Base-by-base conservation (phyloP, 306 rosid genomes). In the Senna tora region DNA sequence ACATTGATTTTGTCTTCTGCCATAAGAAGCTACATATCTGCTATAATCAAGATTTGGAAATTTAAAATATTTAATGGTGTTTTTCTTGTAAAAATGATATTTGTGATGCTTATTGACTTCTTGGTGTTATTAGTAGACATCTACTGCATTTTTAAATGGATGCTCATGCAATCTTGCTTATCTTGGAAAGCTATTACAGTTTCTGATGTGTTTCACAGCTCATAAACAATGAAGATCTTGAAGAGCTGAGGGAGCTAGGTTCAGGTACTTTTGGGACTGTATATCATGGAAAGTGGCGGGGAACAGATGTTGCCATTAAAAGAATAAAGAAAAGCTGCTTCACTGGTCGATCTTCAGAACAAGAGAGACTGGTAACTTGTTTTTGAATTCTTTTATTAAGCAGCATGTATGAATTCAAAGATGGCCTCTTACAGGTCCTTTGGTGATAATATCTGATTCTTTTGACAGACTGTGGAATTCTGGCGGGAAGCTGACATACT, bases 401-500 rank as follows among this genome's bases (percentile, higher is more conserved):
- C 41, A 50, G 65, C 12, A 20, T 56, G 17, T 55, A 39, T 21
- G 16, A 42, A 55, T 43, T 9, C 67, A 25, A 57, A 0, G 16
- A 50, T 34, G 13, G 2, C 52, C 49, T 73, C 36, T 47, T 49
- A 32, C 30, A 72, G 32, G 53, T 46, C 42, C 3, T 64, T 20
- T 77, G 60, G 47, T 61, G 64, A 65, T 75, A 45, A 63, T 67
- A 36, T 47, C 49, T 72, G 65, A 12, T 80, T 54, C 71, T 52
- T 11, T 71, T 75, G 59, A 65, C 87, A 91, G 97, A 79, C 90
- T 39, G 45, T 80, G 66, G 97, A 91, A 69, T 92, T 92, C 81
- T 92, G 96, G 97, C 81, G 97, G 62, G 97, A 92, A 84, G 97
- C 97, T 55, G 93, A 83, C 78, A 92, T 92, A 74, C 97, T 89